A percentile compares a stretch with the other conserved stretches of the same genome.
Conservation (phyloP, 306 rosid genomes). For the Arachis hypogaea region DNA sequence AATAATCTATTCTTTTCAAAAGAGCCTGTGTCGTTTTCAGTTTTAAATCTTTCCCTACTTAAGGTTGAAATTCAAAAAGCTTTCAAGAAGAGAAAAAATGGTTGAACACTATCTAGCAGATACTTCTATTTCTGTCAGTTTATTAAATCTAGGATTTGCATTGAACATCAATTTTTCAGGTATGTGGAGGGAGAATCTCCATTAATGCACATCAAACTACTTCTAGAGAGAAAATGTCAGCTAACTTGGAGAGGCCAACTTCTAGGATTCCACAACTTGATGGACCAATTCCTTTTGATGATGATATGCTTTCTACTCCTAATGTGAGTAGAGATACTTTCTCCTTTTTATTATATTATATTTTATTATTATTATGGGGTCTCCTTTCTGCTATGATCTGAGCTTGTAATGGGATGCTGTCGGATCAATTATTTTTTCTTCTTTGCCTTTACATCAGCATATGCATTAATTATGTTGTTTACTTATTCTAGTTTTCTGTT, state of each 20-base stretch:
- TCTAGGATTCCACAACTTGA: slow-evolving; percentile 92
- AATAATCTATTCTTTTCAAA: neutral
- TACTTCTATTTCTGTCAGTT: slow-evolving; percentile 11
- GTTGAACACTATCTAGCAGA: neutral
- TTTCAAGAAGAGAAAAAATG: neutral
- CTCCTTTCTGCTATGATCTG: neutral
- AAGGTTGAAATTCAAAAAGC: slow-evolving; percentile 1
- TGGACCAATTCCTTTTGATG: slow-evolving; percentile 92
- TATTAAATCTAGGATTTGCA: slow-evolving; percentile 34
- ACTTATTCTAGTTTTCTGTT: slow-evolving; percentile 5
- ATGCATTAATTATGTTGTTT: slow-evolving; percentile 4
- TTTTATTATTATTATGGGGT: no score
- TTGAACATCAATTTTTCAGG: slow-evolving; percentile 54
- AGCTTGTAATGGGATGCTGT: neutral
- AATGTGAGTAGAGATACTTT: slow-evolving; percentile 60
- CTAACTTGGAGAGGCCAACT: slow-evolving; percentile 45
- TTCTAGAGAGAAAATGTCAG: slow-evolving; percentile 48
- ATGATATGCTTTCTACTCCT: slow-evolving; percentile 93
- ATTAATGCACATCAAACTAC: slow-evolving; percentile 39
- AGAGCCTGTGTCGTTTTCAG: neutral
- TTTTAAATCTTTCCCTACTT: neutral
- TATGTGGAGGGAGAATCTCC: slow-evolving; percentile 63
- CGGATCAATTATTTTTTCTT: neutral
- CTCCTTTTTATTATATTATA: neutral
- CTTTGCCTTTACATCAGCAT: slow-evolving; percentile 12